Conservation (phyloP, 2,329 filamentous ascomycete genomes). For the Chrysosphaeria jannelii region DNA sequence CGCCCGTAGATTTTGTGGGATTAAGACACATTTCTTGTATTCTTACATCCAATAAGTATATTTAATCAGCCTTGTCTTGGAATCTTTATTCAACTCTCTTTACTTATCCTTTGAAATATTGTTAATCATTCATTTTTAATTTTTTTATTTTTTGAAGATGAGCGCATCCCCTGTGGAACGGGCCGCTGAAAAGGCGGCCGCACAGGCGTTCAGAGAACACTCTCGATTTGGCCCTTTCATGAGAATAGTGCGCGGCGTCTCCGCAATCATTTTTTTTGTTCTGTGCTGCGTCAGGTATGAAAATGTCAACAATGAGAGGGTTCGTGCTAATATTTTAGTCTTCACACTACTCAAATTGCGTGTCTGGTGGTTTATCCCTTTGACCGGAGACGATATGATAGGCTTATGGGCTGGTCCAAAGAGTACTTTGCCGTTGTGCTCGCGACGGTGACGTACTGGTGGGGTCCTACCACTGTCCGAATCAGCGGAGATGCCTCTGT, state of each 20-base stretch:
- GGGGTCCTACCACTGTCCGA: slow-evolving; percentile 55
- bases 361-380: slow-evolving; percentile 48
- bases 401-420: slow-evolving; percentile 70
- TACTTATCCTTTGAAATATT: no score
- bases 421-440: slow-evolving; percentile 52
- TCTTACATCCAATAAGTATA: no score
- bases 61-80: no score
- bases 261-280: slow-evolving; percentile 21
- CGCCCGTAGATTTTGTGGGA: no score
- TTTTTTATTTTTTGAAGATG: no score
- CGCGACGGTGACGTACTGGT: slow-evolving; percentile 59
- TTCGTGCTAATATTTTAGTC: slow-evolving; percentile 13
- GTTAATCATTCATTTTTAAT: no score
- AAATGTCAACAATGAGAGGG: neutral
- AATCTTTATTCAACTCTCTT: no score
- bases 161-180: no score
- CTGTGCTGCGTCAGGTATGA: slow-evolving; percentile 18
- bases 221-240: no score
- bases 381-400: slow-evolving; percentile 50
- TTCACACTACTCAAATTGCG: slow-evolving; percentile 42
- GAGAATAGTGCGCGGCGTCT: slow-evolving; percentile 20
- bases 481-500: slow-evolving; percentile 65
- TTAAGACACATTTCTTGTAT: no score
- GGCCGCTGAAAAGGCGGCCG: no score
- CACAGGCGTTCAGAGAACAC: no score